Base-by-base conservation (phyloP, 257 asterid genomes). In the Ilex asprella region DNA sequence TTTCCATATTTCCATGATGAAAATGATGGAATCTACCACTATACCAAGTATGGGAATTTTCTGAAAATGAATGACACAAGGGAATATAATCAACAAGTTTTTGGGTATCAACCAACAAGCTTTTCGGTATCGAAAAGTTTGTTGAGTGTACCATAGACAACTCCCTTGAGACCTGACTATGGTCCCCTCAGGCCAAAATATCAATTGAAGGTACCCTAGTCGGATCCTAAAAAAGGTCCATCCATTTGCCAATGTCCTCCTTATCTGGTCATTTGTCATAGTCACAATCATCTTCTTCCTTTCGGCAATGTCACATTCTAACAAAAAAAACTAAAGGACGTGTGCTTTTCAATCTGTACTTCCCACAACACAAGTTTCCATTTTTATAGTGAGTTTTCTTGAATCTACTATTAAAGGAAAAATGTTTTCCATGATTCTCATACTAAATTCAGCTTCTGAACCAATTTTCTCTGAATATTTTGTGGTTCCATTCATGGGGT, bases 401-500 rank as follows among this genome's bases (percentile, higher is more conserved):
- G 56, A 51, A 32, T 49, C 39, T 7, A 41, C 16, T 29, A 10
- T 65, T 43, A 55, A 31, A 60, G 30, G 31, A 21, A 52, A 46
- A 58, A 12, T 41, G 31, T 39, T 6, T 39, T 41, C 10, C 16
- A 56, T n/a, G 30, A 27, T 39, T 58, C 49, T 30, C 21, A 21
- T 5, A 41, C 41, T 35, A 39, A 11, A 65, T 14, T 2, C 14
- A 21, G 27, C 27, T 21, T 21, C 27, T 21, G 27, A 21, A 21
- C 27, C 27, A 21, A 21, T 21, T 21, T 21, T 21, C 27, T 21
- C 27, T 21, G 27, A 21, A 21, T 21, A 21, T 21, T 21, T 21
- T 21, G 27, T 21, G 27, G 3, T 56, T 4, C 67, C 46, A 55
- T 30, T 29, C 71, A 74, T 56, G 50, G 66, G 63, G 63, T 55